Evolutionary conservation across 805 yeast genomes (phyloP).

Genomic region (Pichia manshurica): DNA sequence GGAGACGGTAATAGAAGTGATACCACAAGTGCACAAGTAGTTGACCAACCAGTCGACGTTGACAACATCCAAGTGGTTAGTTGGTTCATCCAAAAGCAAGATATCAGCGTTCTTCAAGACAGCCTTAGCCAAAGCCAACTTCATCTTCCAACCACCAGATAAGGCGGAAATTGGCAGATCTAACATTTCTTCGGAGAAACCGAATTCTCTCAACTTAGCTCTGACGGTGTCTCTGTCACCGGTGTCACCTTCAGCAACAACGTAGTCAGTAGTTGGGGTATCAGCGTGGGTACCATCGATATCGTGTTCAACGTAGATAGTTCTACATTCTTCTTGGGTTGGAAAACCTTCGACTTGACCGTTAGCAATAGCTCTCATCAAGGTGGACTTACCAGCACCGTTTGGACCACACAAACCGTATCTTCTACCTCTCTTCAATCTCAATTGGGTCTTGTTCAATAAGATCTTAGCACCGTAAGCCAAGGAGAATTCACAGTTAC

Average conservation of each 20-base stretch:
- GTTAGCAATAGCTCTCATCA: conserved; percentile 94
- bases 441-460: conserved; percentile 98
- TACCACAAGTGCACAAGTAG: conserved; percentile 98
- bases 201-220: conserved; percentile 80
- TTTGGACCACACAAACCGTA: conserved; percentile 99
- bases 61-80: conserved; percentile 99
- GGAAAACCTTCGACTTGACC: conserved; percentile 99
- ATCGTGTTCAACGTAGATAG: conserved; percentile 99
- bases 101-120: conserved; percentile 98
- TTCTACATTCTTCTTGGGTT: conserved; percentile 96
- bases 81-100: conserved; percentile 97
- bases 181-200: conserved; percentile 91
- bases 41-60: conserved; percentile 99
- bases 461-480: conserved; percentile 99
- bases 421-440: conserved; percentile 98
- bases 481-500: conserved; percentile 99
- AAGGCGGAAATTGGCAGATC: conserved; percentile 90
- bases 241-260: conserved; percentile 51
- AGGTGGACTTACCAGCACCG: conserved; percentile 98
- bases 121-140: conserved; percentile 98
- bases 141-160: conserved; percentile 99
- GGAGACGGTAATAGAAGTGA: conserved; percentile 96
- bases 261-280: conserved; percentile 89
- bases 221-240: conserved; percentile 68
- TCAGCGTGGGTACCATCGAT: conserved; percentile 98